phyloP scores from a whole-genome alignment of 2,329 filamentous ascomycete species.

The Colletotrichum truncatum region DNA sequence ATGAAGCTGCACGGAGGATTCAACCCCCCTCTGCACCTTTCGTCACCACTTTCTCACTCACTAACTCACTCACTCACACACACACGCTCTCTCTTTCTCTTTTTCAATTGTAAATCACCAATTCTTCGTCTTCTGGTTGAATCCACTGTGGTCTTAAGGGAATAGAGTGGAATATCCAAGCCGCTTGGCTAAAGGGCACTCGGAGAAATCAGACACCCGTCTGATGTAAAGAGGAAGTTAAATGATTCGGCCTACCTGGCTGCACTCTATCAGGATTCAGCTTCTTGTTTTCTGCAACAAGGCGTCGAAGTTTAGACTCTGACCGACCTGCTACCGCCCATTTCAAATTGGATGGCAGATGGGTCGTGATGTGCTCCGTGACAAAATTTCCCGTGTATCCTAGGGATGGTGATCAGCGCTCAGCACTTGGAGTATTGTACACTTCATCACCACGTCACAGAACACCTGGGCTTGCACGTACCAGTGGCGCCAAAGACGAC shows the following conservation, averaged over 20 bases:
- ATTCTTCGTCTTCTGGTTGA: background rate
- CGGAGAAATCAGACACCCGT: background rate
- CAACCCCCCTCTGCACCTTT: background rate
- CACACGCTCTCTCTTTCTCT: too few relatives aligned
- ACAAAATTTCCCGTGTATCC: constrained; percentile 87
- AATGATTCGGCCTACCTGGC: constrained; percentile 65
- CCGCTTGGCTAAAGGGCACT: background rate
- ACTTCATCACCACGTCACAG: background rate
- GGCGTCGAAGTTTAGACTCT: constrained; percentile 73
- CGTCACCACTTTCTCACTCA: background rate
- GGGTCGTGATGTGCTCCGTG: constrained; percentile 77
- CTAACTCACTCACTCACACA: too few relatives aligned
- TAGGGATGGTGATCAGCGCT: constrained; percentile 35
- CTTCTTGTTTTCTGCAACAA: constrained; percentile 73
- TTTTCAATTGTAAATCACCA: background rate
- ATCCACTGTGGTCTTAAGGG: background rate
- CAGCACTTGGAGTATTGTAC: background rate
- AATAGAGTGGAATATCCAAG: background rate
- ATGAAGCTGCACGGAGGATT: constrained; percentile 8
- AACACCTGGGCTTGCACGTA: constrained; percentile 38
- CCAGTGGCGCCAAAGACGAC: constrained; percentile 68
- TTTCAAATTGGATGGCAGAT: constrained; percentile 78
- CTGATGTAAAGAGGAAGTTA: constrained; percentile 3
- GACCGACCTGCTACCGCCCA: constrained; percentile 92
- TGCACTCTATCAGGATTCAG: constrained; percentile 74